A percentile compares a stretch with the other conserved stretches of the same genome.
phyloP scores from a whole-genome alignment of 2,329 filamentous ascomycete genomes.

The Didymosphaeria variabile region DNA sequence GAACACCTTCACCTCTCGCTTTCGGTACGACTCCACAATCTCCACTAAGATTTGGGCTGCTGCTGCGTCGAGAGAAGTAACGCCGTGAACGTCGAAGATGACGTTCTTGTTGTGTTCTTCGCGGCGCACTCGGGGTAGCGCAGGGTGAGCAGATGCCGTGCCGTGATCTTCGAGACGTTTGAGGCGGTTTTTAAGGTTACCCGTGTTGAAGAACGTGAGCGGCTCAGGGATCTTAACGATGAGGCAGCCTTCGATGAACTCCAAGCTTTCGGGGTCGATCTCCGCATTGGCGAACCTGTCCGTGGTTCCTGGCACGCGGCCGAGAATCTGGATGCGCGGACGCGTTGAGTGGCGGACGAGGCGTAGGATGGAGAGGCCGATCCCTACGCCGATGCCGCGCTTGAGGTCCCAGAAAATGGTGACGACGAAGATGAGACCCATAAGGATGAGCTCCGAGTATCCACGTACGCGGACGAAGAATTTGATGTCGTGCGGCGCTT shows the following conservation, averaged over 20 bases:
- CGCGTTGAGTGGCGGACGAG: constrained; percentile 91
- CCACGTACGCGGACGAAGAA: constrained; percentile 90
- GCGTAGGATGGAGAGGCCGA: constrained; percentile 87
- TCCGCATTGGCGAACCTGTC: constrained; percentile 88
- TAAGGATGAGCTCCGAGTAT: constrained; percentile 85
- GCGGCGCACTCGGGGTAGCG: constrained; percentile 78
- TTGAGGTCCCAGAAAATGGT: constrained; percentile 97
- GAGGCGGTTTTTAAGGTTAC: constrained; percentile 84
- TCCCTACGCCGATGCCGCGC: constrained; percentile 90
- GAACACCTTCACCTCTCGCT: constrained; percentile 78
- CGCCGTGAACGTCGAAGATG: constrained; percentile 98
- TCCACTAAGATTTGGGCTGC: constrained; percentile 91
- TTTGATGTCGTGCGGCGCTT: constrained; percentile 88
- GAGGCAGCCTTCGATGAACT: constrained; percentile 89
- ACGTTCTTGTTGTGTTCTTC: constrained; percentile 89
- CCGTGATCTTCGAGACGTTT: constrained; percentile 88
- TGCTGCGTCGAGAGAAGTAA: constrained; percentile 91
- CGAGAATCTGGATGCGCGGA: constrained; percentile 94
- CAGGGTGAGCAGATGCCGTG: constrained; percentile 84
- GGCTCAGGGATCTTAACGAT: constrained; percentile 99
- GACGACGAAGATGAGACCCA: constrained; percentile 87
- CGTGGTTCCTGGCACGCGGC: constrained; percentile 80
- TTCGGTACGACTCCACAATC: constrained; percentile 83
- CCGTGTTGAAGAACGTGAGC: constrained; percentile 95
- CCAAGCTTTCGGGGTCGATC: constrained; percentile 74